A percentile compares a stretch with the other conserved stretches of the same genome.
Conservation (phyloP, 129 eudicot genomes). For the sunflower (Helianthus annuus) region HanXRQr2.0-SUNRISE NC_035442.2:158773429-158773928, state of each 20-base stretch:
- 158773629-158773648: not conserved
- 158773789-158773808: not conserved
- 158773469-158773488: not conserved
- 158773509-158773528: not conserved
- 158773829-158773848: slow-evolving; percentile 17
- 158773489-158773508: not conserved
- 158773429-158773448: no score
- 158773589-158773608: not conserved
- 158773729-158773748: not conserved
- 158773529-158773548: not conserved
- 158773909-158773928: no score
- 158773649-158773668: slow-evolving; percentile 4
- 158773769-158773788: not conserved
- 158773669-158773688: not conserved
- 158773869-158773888: not conserved
- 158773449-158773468: not conserved
- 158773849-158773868: not conserved
- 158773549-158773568: not conserved
- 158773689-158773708: not conserved
- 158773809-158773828: not conserved
- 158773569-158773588: not conserved
- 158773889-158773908: no score
- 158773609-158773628: not conserved
- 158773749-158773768: not conserved
- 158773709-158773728: not conserved